Evolutionary conservation across 352 stramenopile species (phyloP), one percentile per base, ranked within the genome.

Genomic region (Phytophthora meadii): DNA sequence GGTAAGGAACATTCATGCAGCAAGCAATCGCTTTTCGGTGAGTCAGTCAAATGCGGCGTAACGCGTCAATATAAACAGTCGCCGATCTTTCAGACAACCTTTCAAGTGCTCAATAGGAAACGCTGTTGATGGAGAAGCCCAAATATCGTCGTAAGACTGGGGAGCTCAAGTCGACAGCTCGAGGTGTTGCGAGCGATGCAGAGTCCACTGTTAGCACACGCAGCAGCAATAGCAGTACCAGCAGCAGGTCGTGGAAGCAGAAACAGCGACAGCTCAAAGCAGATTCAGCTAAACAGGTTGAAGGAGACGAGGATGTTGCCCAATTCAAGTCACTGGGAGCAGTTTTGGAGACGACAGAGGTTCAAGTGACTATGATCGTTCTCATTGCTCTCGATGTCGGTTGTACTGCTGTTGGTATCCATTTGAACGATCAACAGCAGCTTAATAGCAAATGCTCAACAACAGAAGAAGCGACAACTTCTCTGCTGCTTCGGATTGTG

Each of bases 331-430:
- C 67, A 4, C 49, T 74, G 40, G 68, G 73, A 11, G 65, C 49
- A 12, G 76, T 86, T 32, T 45, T 93, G 22, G 82, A 93, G 65
- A 85, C 72, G 10, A 68, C 77, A 2, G 79, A 90, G 36, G 72
- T 65, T 2, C 84, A 93, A 22, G 27, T 83, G 17, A 70, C 47
- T 6, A 70, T 89, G 46, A 72, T 89, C 24, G 15, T 78, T n/a
- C 65, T 92, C 9, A 79, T 89, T 27, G 53, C 48, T 1, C 59
- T 87, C 14, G 84, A 93, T 50, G 37, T 92, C 8, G 55, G 62
- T 8, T 68, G 54, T 9, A 73, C 84, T n/a, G 62, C 72, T 2
- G 15, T 77, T 32, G 68, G 67, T 17, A 71, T 87, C 4, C 70
- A 88, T 19, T 17, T 90, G 5, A 61, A 71, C 25, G 52, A 72